These are phyloP conservation scores for Triangularia setosa DNA, from an alignment of 2,329 filamentous ascomycete genomes.

Conservation along the genomic window DNA sequence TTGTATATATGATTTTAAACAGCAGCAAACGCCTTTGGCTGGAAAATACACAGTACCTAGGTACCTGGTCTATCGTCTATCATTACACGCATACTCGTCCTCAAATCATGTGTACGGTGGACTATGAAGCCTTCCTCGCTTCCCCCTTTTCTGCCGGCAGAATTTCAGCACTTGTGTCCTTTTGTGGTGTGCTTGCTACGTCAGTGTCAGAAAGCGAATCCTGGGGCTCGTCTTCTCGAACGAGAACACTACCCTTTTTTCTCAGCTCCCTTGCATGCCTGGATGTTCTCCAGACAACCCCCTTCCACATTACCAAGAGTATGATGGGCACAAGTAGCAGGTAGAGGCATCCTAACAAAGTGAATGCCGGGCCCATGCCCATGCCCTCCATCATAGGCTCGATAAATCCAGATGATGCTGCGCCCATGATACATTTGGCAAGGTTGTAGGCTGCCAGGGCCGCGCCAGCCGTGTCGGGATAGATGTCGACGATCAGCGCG, in stretches of 20 bases:
- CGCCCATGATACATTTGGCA: constrained; percentile 52
- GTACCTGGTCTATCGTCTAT: not conserved
- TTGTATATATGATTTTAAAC: not conserved
- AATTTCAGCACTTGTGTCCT: not conserved
- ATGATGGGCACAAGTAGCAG: constrained; percentile 39
- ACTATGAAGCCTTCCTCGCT: not conserved
- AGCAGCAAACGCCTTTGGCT: not conserved
- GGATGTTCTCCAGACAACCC: constrained; percentile 40
- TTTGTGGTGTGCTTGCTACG: not conserved
- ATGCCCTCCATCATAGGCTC: constrained; percentile 49
- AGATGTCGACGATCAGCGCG: constrained; percentile 53
- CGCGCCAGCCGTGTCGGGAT: constrained; percentile 48
- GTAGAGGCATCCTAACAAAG: constrained; percentile 42
- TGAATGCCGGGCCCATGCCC: constrained; percentile 50
- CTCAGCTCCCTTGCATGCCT: not conserved
- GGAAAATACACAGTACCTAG: not conserved
- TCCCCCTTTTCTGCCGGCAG: not conserved
- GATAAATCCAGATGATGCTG: constrained; percentile 49
- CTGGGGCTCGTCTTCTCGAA: not conserved
- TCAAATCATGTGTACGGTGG: not conserved
- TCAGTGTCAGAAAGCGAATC: not conserved
- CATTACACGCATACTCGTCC: not conserved
- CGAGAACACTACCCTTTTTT: not conserved
- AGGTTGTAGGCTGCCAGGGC: constrained; percentile 56
- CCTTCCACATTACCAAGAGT: constrained; percentile 39